phyloP scores from a whole-genome alignment of 768 basidiomycete genomes.

The Sistotremastrum niveocremeum region DNA sequence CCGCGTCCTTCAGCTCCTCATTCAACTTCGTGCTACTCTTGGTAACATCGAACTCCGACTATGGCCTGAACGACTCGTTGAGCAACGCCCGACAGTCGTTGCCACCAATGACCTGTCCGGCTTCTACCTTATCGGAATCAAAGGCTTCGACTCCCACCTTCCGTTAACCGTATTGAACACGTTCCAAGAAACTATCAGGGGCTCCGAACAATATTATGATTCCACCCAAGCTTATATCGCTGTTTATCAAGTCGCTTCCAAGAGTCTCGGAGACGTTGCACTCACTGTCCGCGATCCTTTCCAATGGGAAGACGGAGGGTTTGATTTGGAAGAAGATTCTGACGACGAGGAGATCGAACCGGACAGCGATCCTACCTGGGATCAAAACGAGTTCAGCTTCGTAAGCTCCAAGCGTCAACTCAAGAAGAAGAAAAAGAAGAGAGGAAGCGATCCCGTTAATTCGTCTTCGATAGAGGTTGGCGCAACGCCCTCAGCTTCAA shows the following conservation, averaged over 20 bases:
- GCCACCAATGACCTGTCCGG: slow-evolving; percentile 1
- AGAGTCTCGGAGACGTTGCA: background rate
- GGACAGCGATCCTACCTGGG: background rate
- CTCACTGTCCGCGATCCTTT: slow-evolving; percentile 4
- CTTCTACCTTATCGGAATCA: slow-evolving; percentile 13
- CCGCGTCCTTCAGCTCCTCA: slow-evolving; percentile 7
- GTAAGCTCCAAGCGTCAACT: too few species aligned
- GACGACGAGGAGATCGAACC: slow-evolving; percentile 4
- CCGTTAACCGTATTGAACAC: slow-evolving; percentile 2
- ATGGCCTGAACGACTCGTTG: slow-evolving; percentile 11
- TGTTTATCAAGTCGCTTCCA: background rate
- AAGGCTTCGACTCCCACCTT: background rate
- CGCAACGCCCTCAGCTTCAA: background rate
- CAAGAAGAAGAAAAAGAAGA: too few species aligned
- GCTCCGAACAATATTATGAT: slow-evolving; percentile 9
- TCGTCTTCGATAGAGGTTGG: background rate
- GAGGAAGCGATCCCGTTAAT: slow-evolving; percentile 1
- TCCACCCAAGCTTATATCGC: slow-evolving; percentile 6
- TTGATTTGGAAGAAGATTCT: slow-evolving; percentile 6
- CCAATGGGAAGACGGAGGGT: slow-evolving; percentile 8
- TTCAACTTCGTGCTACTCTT: slow-evolving; percentile 6
- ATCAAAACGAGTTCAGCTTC: too few species aligned
- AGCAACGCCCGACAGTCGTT: background rate
- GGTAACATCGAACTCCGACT: slow-evolving; percentile 5
- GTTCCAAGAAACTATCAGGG: slow-evolving; percentile 10